Evolutionary conservation across 768 basidiomycete species (phyloP).

Genomic region (Leccinum longicurvipes): DNA sequence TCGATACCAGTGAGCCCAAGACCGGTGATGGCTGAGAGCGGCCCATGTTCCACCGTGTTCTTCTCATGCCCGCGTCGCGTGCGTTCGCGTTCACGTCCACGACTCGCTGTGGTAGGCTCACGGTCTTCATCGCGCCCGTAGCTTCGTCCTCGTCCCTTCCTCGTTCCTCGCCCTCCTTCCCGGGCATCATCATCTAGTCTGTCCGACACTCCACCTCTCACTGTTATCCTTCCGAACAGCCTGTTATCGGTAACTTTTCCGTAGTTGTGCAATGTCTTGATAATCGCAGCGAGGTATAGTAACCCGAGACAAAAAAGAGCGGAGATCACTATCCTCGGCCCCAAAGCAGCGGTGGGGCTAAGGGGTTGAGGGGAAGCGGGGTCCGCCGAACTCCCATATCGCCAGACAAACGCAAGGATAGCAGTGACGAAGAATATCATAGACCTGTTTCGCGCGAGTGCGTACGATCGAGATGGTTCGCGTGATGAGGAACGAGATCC

Average conservation of each 20-base stretch:
- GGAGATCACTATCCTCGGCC: conserved; percentile 55
- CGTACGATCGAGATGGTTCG: not conserved
- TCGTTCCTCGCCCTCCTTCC: conserved; percentile 1
- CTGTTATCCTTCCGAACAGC: not conserved
- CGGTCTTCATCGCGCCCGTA: not conserved
- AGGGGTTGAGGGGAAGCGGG: conserved; percentile 34
- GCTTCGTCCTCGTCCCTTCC: not conserved
- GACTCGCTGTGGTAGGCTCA: not conserved
- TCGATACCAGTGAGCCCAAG: conserved; percentile 27
- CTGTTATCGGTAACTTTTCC: conserved; percentile 27
- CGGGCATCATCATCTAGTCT: not conserved
- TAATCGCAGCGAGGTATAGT: conserved; percentile 58
- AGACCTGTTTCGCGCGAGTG: conserved; percentile 40
- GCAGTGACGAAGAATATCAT: conserved; percentile 63
- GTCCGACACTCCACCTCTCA: not conserved
- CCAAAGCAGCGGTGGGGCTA: conserved; percentile 39
- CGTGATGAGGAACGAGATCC: not conserved
- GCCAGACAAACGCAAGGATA: conserved; percentile 68
- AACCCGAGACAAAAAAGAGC: conserved; percentile 53
- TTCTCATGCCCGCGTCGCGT: conserved; percentile 2
- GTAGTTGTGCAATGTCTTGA: conserved; percentile 60
- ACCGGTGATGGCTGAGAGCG: conserved; percentile 26
- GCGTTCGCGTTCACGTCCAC: conserved; percentile 16
- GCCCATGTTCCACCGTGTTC: conserved; percentile 9
- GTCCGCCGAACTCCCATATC: conserved; percentile 50